Evolutionary conservation across 371 early-diverging fungal species (phyloP), one percentile per base, ranked within the genome.

Genomic region (Mucor irregularis): DNA sequence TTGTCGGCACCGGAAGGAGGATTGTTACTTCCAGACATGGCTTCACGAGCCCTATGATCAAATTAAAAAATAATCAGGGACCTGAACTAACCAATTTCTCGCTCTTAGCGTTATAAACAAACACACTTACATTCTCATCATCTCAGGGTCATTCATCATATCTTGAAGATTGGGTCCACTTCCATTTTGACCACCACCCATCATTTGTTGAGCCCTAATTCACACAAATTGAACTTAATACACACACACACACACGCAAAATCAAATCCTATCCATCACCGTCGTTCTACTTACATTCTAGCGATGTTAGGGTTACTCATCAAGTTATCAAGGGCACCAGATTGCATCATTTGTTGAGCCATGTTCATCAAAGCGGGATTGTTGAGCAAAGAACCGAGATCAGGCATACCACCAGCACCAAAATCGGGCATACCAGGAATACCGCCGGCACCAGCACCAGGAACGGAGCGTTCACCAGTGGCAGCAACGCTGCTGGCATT

Each of bases 341-440:
- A 94, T 40, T 81, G 83, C 96, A 94, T 94, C 92, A 96, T 93
- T 75, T 86, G 89, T 63, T 88, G 86, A 5, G 94, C 96, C 96
- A 96, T 95, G 67, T 75, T 80, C 95, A 95, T 95, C 61, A 97
- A 72, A 22, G 85, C 87, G 22, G 97, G 97, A 80, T 97, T 95
- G 69, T 72, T 90, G 82, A 95, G 71, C 73, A 96, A 73, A 44
- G 89, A 63, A 30, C 67, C 61, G 14, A 79, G 58, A 35, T 83
- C 87, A 21, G 86, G 82, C 69, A 78, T 68, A 16, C 89, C 88
- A 30, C 87, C 88, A 42, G 75, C 42, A 42, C 80, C 85, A 25
- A 64, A 33, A 43, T 60, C 56, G 16, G 65, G 65, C 29, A 64
- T 34, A 26, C 65, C 56, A 21, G 65, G 65, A 22, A 64, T 34